Conservation (phyloP, 495 filamentous ascomycete genomes). For the Hypoxylon crocopeplum region DNA sequence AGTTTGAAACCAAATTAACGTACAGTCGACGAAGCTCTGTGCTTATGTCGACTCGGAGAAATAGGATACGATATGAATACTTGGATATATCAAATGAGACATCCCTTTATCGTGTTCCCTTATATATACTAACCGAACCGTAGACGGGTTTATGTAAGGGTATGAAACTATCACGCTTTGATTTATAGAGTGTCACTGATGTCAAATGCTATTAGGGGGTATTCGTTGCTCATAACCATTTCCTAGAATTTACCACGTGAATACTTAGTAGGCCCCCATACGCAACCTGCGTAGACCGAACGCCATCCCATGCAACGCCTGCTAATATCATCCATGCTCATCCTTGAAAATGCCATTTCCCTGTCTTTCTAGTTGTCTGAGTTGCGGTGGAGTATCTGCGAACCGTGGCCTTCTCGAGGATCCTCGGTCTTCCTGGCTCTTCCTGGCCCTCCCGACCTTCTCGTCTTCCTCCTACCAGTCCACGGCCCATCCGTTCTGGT, state of each 20-base stretch:
- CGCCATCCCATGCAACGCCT: slow-evolving; percentile 28
- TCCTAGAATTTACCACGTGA: not conserved
- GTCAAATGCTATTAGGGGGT: not conserved
- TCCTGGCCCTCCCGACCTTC: not conserved
- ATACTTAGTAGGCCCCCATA: slow-evolving; percentile 11
- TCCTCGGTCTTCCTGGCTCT: not conserved
- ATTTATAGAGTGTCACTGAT: not conserved
- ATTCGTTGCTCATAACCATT: slow-evolving; percentile 16
- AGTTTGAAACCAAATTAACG: too few relatives aligned
- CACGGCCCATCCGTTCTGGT: slow-evolving; percentile 90
- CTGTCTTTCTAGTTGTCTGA: not conserved
- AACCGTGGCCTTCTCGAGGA: not conserved
- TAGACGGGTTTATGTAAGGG: too few relatives aligned
- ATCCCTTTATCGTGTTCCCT: too few relatives aligned
- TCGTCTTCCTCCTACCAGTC: slow-evolving; percentile 71
- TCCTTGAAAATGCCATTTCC: not conserved
- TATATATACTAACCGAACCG: too few relatives aligned
- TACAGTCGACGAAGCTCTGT: too few relatives aligned
- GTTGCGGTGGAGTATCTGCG: not conserved
- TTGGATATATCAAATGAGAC: too few relatives aligned
- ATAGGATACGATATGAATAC: too few relatives aligned
- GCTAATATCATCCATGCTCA: slow-evolving; percentile 1
- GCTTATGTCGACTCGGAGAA: too few relatives aligned
- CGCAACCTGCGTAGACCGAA: slow-evolving; percentile 7
- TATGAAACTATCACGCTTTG: not conserved